Percentiles rank a stretch among this genome's conserved stretches.
phyloP scores from a whole-genome alignment of 2,329 filamentous ascomycete genomes.

The Colletotrichum cordylinicola region DNA sequence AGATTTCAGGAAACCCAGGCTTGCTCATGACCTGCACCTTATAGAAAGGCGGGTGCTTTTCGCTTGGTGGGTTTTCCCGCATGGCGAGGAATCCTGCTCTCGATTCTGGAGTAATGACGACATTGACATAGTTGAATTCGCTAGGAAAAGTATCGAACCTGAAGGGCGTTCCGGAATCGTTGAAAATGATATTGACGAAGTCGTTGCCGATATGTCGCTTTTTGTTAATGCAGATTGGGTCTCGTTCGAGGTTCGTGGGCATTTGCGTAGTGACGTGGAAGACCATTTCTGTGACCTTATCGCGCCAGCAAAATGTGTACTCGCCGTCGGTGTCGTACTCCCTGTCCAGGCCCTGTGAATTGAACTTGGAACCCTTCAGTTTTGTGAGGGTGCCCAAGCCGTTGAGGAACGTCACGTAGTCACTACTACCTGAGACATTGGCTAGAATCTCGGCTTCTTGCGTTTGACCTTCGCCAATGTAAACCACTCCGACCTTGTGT shows the following conservation, averaged over 20 bases:
- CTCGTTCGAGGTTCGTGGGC: conserved; percentile 83
- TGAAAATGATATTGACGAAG: conserved; percentile 98
- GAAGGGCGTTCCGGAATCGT: conserved; percentile 91
- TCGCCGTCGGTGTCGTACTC: conserved; percentile 81
- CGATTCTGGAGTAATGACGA: conserved; percentile 90
- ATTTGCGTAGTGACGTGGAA: conserved; percentile 98
- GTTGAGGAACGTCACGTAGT: conserved; percentile 86
- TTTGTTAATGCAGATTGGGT: conserved; percentile 80
- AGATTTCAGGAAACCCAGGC: conserved; percentile 89
- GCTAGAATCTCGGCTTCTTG: conserved; percentile 83
- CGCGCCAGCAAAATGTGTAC: conserved; percentile 92
- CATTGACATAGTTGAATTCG: conserved; percentile 96
- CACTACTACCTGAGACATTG: conserved; percentile 84
- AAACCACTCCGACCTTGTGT: conserved; percentile 94
- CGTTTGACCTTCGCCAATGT: conserved; percentile 87
- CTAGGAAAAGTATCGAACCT: conserved; percentile 91
- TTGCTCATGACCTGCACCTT: conserved; percentile 89
- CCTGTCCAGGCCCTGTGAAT: conserved; percentile 89
- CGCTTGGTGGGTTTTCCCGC: conserved; percentile 45
- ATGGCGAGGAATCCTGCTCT: conserved; percentile 76
- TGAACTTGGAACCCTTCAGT: conserved; percentile 84
- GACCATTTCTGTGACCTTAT: conserved; percentile 91
- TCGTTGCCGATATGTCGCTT: conserved; percentile 97
- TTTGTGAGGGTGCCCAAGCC: conserved; percentile 82
- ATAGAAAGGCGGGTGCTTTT: conserved; percentile 69